Evolutionary conservation across 2,329 filamentous ascomycete genomes (phyloP).

Genomic region (Fusarium illudens): DNA sequence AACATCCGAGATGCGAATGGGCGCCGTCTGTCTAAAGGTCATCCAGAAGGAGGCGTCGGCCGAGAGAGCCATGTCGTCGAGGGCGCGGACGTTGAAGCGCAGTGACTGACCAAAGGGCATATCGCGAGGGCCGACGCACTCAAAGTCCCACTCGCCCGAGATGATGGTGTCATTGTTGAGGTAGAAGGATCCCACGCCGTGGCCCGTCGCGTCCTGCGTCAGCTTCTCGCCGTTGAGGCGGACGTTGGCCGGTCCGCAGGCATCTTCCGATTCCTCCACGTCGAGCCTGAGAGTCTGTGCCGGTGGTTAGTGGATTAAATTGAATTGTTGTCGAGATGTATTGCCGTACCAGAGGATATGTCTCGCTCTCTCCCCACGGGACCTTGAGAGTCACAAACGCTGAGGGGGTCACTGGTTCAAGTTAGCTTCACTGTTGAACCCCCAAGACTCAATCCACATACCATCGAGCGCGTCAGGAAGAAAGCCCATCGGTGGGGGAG

Average conservation of each 20-base stretch:
- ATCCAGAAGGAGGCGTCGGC: slow-evolving; percentile 52
- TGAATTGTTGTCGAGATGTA: neutral
- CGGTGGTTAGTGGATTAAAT: slow-evolving; percentile 12
- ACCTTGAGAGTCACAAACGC: slow-evolving; percentile 35
- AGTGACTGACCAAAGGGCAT: slow-evolving; percentile 55
- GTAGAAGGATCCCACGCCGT: slow-evolving; percentile 53
- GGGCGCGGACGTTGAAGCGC: slow-evolving; percentile 52
- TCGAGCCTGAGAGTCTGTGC: slow-evolving; percentile 53
- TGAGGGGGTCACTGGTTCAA: slow-evolving; percentile 19
- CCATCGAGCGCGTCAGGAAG: slow-evolving; percentile 28
- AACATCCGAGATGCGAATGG: slow-evolving; percentile 54
- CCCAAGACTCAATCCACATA: neutral
- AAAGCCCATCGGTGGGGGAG: slow-evolving; percentile 25
- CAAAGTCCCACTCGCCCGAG: slow-evolving; percentile 57
- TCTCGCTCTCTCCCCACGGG: slow-evolving; percentile 17
- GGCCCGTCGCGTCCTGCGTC: slow-evolving; percentile 49
- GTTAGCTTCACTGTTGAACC: neutral
- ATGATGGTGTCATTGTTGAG: slow-evolving; percentile 51
- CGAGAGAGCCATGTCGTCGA: slow-evolving; percentile 52
- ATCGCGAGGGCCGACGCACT: slow-evolving; percentile 53
- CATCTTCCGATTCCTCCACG: slow-evolving; percentile 54
- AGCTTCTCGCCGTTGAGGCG: slow-evolving; percentile 57
- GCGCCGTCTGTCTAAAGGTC: slow-evolving; percentile 57
- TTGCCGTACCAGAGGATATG: slow-evolving; percentile 37
- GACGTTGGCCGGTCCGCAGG: slow-evolving; percentile 57